A percentile compares a stretch with the other conserved stretches of the same genome.
phyloP scores from a whole-genome alignment of 495 filamentous ascomycete species.

The Thermochaetoides thermophila region DNA sequence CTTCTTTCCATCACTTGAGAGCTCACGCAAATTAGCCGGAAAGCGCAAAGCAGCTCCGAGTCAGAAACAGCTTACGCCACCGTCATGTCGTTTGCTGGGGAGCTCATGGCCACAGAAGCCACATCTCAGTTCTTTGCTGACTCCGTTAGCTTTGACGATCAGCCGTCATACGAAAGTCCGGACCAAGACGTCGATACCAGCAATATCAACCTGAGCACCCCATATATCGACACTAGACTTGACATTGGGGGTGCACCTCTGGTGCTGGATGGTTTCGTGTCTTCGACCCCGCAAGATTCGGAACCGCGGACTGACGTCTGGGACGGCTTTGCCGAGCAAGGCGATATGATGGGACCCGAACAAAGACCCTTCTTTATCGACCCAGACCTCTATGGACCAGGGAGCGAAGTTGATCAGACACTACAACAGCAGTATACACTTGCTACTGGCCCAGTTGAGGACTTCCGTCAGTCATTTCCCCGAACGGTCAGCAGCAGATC shows the following conservation, averaged over 20 bases:
- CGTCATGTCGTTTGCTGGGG: too few species aligned
- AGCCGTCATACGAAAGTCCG: constrained; percentile 11
- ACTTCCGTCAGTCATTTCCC: constrained; percentile 13
- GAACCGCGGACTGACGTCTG: constrained; percentile 4
- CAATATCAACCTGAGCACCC: constrained; percentile 4
- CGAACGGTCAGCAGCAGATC: constrained; percentile 15
- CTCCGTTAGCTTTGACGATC: constrained; percentile 14
- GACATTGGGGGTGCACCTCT: constrained; percentile 3
- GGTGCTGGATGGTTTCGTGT: too few species aligned
- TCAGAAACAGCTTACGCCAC: too few species aligned
- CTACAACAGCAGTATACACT: too few species aligned
- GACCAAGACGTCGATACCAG: constrained; percentile 7
- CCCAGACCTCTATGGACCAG: constrained; percentile 12
- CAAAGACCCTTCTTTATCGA: constrained; percentile 13
- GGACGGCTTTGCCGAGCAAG: constrained; percentile 10
- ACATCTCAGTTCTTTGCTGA: constrained; percentile 19
- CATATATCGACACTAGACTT: constrained; percentile 6
- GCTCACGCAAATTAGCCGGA: too few species aligned
- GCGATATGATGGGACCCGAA: constrained; percentile 5
- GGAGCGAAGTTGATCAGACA: constrained; percentile 9
- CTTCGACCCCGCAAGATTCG: constrained; percentile 1
- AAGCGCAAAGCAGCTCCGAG: too few species aligned
- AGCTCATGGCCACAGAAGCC: too few species aligned
- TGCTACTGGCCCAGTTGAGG: constrained; percentile 7
- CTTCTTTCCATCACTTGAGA: too few species aligned